Percentiles rank a stretch among this genome's conserved stretches.
These are phyloP conservation scores for Pythium grandisporangium DNA, from an alignment of 352 stramenopile genomes.

Conservation along the genomic window DNA sequence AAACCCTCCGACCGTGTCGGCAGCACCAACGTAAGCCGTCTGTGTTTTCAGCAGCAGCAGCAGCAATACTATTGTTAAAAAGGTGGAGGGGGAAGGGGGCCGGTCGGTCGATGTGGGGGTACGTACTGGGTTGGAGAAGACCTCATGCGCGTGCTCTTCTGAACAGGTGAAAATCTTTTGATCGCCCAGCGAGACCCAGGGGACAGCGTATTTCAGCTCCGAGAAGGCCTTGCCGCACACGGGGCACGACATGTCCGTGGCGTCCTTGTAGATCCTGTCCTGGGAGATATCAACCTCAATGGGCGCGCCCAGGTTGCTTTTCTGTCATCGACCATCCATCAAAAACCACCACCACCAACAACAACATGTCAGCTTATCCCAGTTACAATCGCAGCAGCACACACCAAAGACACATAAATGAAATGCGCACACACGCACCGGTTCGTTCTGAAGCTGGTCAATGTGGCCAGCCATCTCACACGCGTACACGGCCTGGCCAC, in stretches of 20 bases:
- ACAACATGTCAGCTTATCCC: too few species aligned
- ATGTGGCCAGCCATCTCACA: constrained; percentile 73
- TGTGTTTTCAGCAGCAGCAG: constrained; percentile 12
- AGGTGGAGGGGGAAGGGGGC: too few species aligned
- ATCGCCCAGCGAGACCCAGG: constrained; percentile 43
- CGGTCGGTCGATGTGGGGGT: too few species aligned
- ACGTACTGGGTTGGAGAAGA: constrained; percentile 16
- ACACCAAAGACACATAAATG: too few species aligned
- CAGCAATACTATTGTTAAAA: too few species aligned
- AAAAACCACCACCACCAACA: too few species aligned
- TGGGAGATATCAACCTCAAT: constrained; percentile 36
- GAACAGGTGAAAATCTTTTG: constrained; percentile 31
- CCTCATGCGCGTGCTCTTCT: constrained; percentile 12
- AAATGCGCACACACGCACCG: constrained; percentile 20
- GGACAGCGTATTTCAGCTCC: constrained; percentile 65
- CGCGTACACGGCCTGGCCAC: constrained; percentile 67
- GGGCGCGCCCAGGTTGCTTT: constrained; percentile 32
- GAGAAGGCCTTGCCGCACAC: constrained; percentile 42
- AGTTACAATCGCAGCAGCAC: too few species aligned
- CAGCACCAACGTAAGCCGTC: constrained; percentile 24
- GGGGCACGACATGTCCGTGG: constrained; percentile 62
- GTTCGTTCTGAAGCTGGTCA: constrained; percentile 67
- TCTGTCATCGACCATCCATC: too few species aligned
- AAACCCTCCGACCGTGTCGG: constrained; percentile 22
- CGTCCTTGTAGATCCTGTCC: constrained; percentile 55